Base-by-base conservation (phyloP, 495 filamentous ascomycete genomes). In the Extremus antarcticus region DNA sequence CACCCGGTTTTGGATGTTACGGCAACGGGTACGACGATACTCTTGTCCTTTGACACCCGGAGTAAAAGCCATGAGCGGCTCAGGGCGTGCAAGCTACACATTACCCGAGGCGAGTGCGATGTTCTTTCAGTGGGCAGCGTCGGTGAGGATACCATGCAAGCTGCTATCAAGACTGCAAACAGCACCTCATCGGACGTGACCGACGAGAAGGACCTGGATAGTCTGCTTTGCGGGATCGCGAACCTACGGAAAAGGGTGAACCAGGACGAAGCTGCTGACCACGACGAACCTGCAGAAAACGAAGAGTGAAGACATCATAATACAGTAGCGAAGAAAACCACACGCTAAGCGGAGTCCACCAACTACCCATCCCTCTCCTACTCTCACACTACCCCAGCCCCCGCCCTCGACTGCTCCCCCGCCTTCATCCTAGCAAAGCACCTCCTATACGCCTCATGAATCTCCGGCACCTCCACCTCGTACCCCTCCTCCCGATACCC, bases 221-320 rank as follows among this genome's bases (percentile, higher is more conserved):
- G 81, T 46, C 68, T 82, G 0, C 57, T 95, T 51, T 95, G 95
- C 68, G 73, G 74, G 1, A 69, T 88, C 47, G 84, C 81, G 47
- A 83, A 81, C 54, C 72, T 95, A 49, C 76, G 90, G 49, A 96
- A 94, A 73, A 77, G 74, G 17, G 76, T 73, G 16, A 66, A 65
- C n/a, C 24, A 43, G 2, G 47, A 57, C n/a, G 54, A 23, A 24
- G 29, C 13, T 35, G 71, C 68, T 80, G 76, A 55, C 17, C 46
- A 51, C 21, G 51, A 51, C 29, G 51, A n/a, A 45, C 8, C 41
- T 17, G 41, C 15, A 45, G 41, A 35, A 4, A 13, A 7, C 8
- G 41, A 7, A 45, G 41, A 21, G 8, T 45, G 41, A 45, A 45
- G 41, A 7, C 15, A 45, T n/a, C n/a, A n/a, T n/a, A n/a, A n/a